A percentile compares a stretch with the other conserved stretches of the same genome.
phyloP scores from a whole-genome alignment of 305 asterid species.

The Lippia alba region DNA sequence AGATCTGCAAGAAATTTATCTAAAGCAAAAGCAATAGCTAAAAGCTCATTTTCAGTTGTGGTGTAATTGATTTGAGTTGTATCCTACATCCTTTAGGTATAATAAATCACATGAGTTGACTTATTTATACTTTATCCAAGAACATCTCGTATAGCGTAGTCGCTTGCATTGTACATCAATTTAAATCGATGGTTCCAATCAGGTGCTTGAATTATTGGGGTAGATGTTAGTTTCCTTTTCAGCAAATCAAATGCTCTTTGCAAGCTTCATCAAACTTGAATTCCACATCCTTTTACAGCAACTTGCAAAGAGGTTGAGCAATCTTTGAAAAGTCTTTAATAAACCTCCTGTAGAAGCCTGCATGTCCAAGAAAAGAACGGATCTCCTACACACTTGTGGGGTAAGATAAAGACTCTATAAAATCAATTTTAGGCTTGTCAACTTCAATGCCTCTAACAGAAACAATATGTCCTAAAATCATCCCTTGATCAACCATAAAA shows the following conservation, averaged over 20 bases:
- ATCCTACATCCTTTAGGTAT: background rate
- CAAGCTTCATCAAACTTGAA: background rate
- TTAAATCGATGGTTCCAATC: background rate
- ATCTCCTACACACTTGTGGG: background rate
- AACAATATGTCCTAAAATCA: background rate
- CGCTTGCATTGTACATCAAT: background rate
- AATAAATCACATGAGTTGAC: background rate
- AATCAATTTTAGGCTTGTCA: background rate
- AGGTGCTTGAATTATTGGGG: background rate
- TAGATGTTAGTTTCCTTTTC: background rate
- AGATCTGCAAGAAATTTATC: conserved; percentile 6
- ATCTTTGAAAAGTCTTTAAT: background rate
- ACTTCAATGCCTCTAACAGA: background rate
- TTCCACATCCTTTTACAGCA: background rate
- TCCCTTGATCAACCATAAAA: background rate
- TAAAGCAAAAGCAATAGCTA: background rate
- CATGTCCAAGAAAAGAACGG: background rate
- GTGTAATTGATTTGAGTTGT: background rate
- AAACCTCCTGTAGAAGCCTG: background rate
- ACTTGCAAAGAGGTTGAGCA: background rate
- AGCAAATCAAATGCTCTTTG: background rate
- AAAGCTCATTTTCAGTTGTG: background rate
- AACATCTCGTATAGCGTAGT: background rate
- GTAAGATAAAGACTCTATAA: background rate
- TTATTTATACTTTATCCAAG: background rate